Conservation (phyloP, 2,329 filamentous ascomycete species). For the Penicillium sp. region DNA sequence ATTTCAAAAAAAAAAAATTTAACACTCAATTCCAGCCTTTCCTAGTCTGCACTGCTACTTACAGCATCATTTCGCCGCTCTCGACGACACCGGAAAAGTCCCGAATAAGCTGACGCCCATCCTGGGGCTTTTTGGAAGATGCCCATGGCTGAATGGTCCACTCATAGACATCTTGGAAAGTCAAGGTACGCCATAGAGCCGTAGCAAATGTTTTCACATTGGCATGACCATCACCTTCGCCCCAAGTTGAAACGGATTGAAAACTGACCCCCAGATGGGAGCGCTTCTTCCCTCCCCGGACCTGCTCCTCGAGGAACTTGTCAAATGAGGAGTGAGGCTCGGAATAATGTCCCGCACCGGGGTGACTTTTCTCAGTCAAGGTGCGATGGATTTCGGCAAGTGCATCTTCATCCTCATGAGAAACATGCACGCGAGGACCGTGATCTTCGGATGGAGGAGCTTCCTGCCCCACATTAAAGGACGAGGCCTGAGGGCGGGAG, state of each 20-base stretch:
- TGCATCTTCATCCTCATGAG: conserved; percentile 33
- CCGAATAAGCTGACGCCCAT: conserved; percentile 60
- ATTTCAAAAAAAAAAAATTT: background rate
- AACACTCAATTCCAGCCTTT: background rate
- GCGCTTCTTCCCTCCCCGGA: conserved; percentile 64
- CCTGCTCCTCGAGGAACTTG: conserved; percentile 70
- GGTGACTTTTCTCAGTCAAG: conserved; percentile 27
- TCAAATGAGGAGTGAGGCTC: conserved; percentile 65
- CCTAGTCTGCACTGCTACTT: conserved; percentile 15
- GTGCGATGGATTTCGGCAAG: conserved; percentile 38
- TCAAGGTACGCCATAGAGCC: conserved; percentile 74
- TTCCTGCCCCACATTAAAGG: conserved; percentile 26
- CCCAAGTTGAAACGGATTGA: conserved; percentile 72
- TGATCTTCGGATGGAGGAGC: conserved; percentile 12
- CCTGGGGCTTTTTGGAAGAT: conserved; percentile 46
- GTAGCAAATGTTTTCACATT: conserved; percentile 71
- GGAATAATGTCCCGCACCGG: conserved; percentile 23
- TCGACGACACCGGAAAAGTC: conserved; percentile 69
- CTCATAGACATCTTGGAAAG: conserved; percentile 69
- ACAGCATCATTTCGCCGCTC: conserved; percentile 69
- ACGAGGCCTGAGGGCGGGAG: conserved; percentile 26
- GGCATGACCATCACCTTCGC: conserved; percentile 63
- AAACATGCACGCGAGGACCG: conserved; percentile 32
- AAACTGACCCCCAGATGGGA: conserved; percentile 77
- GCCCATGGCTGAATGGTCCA: conserved; percentile 55